Conservation (phyloP, 352 stramenopile species). For the Phytophthora vignae region DNA sequence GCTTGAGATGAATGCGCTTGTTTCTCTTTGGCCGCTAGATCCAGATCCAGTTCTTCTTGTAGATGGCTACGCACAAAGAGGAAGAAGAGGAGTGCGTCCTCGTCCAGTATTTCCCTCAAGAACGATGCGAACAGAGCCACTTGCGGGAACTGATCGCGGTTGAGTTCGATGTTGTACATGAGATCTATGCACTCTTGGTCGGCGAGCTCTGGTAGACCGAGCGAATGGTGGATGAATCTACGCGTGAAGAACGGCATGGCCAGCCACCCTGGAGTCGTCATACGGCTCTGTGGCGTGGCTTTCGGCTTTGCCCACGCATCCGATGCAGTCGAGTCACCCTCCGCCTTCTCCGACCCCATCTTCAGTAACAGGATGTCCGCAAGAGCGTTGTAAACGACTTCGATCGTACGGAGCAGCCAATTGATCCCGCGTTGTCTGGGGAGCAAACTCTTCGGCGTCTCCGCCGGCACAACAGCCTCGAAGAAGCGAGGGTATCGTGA, state of each 20-base stretch:
- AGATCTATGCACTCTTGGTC: constrained; percentile 82
- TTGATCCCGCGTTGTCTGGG: constrained; percentile 58
- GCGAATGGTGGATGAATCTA: constrained; percentile 53
- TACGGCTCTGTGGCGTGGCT: background rate
- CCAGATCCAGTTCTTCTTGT: constrained; percentile 63
- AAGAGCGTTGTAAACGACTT: constrained; percentile 72
- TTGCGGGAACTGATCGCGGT: constrained; percentile 53
- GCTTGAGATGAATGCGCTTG: constrained; percentile 51
- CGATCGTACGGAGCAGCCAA: constrained; percentile 72
- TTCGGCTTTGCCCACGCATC: background rate
- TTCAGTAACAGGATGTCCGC: constrained; percentile 33
- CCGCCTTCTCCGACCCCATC: background rate
- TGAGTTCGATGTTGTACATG: constrained; percentile 69
- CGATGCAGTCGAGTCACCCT: background rate
- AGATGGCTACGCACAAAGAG: constrained; percentile 53
- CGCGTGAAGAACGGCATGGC: constrained; percentile 71
- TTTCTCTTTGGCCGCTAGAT: constrained; percentile 70
- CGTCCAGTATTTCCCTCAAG: constrained; percentile 72
- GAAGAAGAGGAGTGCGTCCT: constrained; percentile 74
- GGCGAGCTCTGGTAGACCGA: constrained; percentile 62
- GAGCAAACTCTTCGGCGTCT: constrained; percentile 3
- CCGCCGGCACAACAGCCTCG: constrained; percentile 37
- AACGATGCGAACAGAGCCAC: constrained; percentile 70
- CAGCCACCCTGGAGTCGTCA: constrained; percentile 21
- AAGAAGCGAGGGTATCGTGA: constrained; percentile 64